Evolutionary conservation across 2,329 filamentous ascomycete species (phyloP).

Genomic region (Nemania sp.): DNA sequence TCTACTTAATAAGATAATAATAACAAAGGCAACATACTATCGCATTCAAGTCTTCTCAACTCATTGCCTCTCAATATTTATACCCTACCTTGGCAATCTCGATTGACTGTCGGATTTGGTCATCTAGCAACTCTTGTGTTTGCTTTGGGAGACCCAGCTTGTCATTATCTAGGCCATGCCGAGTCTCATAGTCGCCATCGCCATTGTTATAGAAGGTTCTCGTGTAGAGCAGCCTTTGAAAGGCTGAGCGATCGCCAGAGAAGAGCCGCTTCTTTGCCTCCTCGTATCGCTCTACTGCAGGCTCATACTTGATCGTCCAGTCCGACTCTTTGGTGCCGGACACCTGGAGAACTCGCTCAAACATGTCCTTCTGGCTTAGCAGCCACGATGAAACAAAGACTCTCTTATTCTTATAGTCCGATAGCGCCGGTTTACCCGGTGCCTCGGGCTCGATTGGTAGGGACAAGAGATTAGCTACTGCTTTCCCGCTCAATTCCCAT

Average conservation of each 20-base stretch:
- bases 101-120: conserved; percentile 63
- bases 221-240: conserved; percentile 65
- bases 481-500: conserved; percentile 56
- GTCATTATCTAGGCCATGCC: conserved; percentile 61
- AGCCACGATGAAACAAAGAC: conserved; percentile 68
- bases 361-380: conserved; percentile 73
- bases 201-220: conserved; percentile 64
- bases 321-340: conserved; percentile 68
- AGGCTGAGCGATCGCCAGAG: conserved; percentile 58
- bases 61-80: conserved; percentile 28
- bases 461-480: conserved; percentile 63
- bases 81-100: conserved; percentile 48
- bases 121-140: conserved; percentile 67
- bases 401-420: conserved; percentile 60
- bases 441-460: conserved; percentile 57
- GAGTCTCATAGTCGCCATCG: conserved; percentile 56
- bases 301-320: conserved; percentile 68
- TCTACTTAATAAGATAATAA: background rate
- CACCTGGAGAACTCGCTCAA: conserved; percentile 70
- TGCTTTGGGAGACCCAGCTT: conserved; percentile 63
- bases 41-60: background rate
- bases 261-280: conserved; percentile 61
- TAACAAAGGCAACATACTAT: conserved; percentile 9
- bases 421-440: conserved; percentile 55
- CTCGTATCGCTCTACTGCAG: conserved; percentile 59